Percentiles rank a stretch among this genome's conserved stretches.
Evolutionary conservation across 78 protist species (phyloP).

Genomic region (Dictyostelium citrinum): DNA sequence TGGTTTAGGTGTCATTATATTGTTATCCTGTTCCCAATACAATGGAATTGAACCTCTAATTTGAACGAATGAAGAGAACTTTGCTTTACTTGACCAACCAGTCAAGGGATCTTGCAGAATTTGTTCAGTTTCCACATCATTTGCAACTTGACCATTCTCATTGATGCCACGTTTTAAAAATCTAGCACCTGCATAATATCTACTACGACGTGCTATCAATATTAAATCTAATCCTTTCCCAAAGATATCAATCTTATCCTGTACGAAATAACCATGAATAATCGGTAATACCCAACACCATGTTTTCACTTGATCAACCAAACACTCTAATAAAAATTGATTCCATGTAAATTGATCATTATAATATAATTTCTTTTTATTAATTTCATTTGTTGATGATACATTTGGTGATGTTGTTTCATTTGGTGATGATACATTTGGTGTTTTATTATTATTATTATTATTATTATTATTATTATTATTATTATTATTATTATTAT

Average conservation of each 20-base stretch:
- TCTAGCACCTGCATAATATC: conserved; percentile 97
- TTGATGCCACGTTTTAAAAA: conserved; percentile 96
- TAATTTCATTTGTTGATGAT: not conserved
- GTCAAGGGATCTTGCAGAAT: conserved; percentile 92
- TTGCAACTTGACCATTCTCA: conserved; percentile 94
- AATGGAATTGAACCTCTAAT: conserved; percentile 97
- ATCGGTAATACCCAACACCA: conserved; percentile 85
- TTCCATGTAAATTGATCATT: conserved; percentile 93
- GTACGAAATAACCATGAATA: conserved; percentile 93
- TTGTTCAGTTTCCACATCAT: conserved; percentile 98
- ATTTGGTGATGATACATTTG: no score
- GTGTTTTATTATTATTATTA: not conserved
- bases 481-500: no score
- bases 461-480: not conserved
- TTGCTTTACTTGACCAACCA: conserved; percentile 94
- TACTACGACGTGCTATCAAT: conserved; percentile 94
- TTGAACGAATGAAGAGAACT: conserved; percentile 69
- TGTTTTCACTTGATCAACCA: conserved; percentile 13
- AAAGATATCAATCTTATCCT: conserved; percentile 32
- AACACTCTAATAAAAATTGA: conserved; percentile 72
- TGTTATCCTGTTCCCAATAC: conserved; percentile 94
- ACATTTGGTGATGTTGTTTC: not conserved
- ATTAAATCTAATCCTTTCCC: conserved; percentile 81
- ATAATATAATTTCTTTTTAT: conserved; percentile 4
- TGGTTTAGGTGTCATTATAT: conserved; percentile 83